Base-by-base conservation (phyloP, 2,329 filamentous ascomycete species). In the Raffaelea ambrosiae region DNA sequence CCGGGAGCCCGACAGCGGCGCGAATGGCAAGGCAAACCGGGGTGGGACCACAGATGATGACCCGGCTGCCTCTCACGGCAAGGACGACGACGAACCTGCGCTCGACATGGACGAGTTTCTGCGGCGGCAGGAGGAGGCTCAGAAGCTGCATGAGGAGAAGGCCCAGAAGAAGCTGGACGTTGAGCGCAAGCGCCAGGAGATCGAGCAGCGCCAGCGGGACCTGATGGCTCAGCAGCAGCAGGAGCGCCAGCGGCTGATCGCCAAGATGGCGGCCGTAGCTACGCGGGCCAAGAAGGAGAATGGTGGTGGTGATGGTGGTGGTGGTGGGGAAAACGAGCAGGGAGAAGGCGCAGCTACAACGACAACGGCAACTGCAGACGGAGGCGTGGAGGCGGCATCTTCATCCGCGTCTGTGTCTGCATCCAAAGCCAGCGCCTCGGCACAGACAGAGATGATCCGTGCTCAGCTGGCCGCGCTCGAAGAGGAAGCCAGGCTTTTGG, bases 391-490 rank as follows among this genome's bases (percentile, higher is more conserved):
- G 26, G 26, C 7, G 26, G 13, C 26, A 29, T 13, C 26, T 7
- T 7, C 26, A 29, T 7, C 26, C 13, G 26, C 26, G 26, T 29
- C 26, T 29, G n/a, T n/a, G n/a, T 29, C 26, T 29, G 26, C 13
- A 13, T 7, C 26, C 2, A 23, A 36, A n/a, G 51, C 47, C 4
- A 49, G 57, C 10, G 53, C 57, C 44, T 29, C 26, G 26, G 66
- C 72, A 4, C 72, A 81, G 55, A 83, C 83, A 1, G 79, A 82
- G 44, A 73, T 74, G 40, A 69, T 91, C n/a, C 79, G 81, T 40
- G 82, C 82, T 3, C 83, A 87, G 59, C 69, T 90, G 14, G 83
- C 83, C 2, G 79, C 76, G n/a, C 68, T 90, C 7, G 81, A 89
- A 59, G 81, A 79, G 20, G 86, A 89, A 63, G 86, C 86, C 14